Evolutionary conservation across 2,329 filamentous ascomycete genomes (phyloP).

Genomic region (Fusarium algeriense): DNA sequence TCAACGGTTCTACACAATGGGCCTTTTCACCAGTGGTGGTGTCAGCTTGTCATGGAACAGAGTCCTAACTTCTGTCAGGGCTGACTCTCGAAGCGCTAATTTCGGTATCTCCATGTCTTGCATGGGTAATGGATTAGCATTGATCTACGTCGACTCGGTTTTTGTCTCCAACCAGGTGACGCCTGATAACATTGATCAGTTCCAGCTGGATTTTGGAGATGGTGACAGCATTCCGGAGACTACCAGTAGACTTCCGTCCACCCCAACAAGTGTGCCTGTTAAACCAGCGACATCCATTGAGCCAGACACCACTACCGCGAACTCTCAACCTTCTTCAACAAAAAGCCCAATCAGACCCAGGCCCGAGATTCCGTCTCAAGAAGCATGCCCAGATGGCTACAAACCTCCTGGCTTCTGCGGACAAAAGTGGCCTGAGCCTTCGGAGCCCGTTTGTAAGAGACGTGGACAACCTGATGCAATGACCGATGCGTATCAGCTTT

Average conservation of each 20-base stretch:
- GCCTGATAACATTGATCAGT: slow-evolving; percentile 8
- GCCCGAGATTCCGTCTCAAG: neutral
- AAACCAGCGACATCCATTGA: neutral
- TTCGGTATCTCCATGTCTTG: slow-evolving; percentile 22
- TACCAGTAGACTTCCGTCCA: too few relatives aligned
- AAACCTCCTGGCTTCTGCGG: neutral
- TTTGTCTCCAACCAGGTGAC: slow-evolving; percentile 31
- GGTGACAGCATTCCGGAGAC: neutral
- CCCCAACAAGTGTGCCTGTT: neutral
- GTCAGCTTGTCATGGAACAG: neutral
- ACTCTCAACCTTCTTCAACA: neutral
- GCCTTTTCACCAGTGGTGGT: neutral
- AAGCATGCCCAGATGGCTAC: neutral
- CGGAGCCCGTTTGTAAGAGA: neutral
- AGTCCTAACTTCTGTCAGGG: slow-evolving; percentile 7
- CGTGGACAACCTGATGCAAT: neutral
- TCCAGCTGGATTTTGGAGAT: slow-evolving; percentile 12
- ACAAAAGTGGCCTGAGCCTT: neutral
- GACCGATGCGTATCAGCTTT: neutral
- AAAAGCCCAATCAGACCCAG: neutral
- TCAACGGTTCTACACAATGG: neutral
- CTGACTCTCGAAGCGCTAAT: neutral
- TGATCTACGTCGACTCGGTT: slow-evolving; percentile 19
- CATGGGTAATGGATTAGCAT: neutral
- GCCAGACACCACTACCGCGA: too few relatives aligned